These are phyloP conservation scores for Rosellinia necatrix DNA, from an alignment of 2,329 filamentous ascomycete genomes.

Conservation along the genomic window DNA sequence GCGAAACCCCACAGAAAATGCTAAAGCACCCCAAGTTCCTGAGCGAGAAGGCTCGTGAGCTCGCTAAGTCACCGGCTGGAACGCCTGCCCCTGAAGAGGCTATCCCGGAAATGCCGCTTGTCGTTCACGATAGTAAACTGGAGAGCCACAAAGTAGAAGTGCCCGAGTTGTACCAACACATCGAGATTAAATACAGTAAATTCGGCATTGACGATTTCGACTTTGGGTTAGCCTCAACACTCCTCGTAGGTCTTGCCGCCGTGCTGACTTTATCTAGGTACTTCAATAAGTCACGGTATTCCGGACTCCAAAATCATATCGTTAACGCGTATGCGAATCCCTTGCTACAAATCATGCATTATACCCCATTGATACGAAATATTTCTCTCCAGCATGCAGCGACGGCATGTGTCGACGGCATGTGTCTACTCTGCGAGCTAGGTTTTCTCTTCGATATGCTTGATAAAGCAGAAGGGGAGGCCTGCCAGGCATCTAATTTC, in stretches of 20 bases:
- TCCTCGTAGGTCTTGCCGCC: neutral
- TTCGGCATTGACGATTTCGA: constrained; percentile 99
- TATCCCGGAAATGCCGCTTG: constrained; percentile 63
- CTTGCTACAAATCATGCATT: constrained; percentile 87
- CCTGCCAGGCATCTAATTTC: constrained; percentile 95
- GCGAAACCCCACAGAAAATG: constrained; percentile 64
- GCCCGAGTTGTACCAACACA: constrained; percentile 85
- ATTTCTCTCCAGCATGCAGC: constrained; percentile 87
- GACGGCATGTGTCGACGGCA: constrained; percentile 78
- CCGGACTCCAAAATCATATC: constrained; percentile 94
- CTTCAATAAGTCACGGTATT: constrained; percentile 92
- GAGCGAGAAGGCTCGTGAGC: constrained; percentile 85
- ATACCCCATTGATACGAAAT: constrained; percentile 87
- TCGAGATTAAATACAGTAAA: constrained; percentile 98
- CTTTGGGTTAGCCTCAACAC: constrained; percentile 68
- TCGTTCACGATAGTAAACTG: constrained; percentile 70
- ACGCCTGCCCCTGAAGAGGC: constrained; percentile 50
- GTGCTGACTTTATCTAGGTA: constrained; percentile 58
- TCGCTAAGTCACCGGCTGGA: constrained; percentile 51
- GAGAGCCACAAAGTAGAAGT: constrained; percentile 80
- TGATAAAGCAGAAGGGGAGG: constrained; percentile 89
- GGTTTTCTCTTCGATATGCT: constrained; percentile 98
- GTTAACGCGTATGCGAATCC: constrained; percentile 96
- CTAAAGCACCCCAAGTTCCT: constrained; percentile 86
- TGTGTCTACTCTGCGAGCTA: constrained; percentile 89